A percentile compares a stretch with the other conserved stretches of the same genome.
These are phyloP conservation scores for Psilocybe azurescens DNA, from an alignment of 768 basidiomycete genomes.

Conservation along the genomic window DNA sequence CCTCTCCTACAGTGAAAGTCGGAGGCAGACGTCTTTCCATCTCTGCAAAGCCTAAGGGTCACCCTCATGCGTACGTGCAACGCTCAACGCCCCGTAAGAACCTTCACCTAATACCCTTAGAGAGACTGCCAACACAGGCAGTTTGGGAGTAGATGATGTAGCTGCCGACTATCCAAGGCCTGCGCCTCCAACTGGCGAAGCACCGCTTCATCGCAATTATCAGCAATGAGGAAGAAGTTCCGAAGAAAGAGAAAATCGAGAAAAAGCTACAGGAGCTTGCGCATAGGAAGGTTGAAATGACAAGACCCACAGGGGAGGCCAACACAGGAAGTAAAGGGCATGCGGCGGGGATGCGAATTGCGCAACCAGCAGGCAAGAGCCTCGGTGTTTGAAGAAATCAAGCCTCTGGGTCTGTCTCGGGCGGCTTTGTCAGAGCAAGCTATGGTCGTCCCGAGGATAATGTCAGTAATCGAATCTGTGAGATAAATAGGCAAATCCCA, in stretches of 20 bases:
- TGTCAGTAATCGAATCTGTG: neutral
- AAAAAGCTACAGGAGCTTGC: conserved; percentile 51
- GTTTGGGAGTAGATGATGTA: conserved; percentile 30
- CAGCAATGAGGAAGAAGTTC: conserved; percentile 51
- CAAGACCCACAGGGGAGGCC: conserved; percentile 53
- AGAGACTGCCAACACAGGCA: conserved; percentile 26
- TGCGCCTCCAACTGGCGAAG: conserved; percentile 35
- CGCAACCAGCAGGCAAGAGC: conserved; percentile 54
- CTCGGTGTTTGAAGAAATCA: conserved; percentile 22
- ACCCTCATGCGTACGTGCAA: conserved; percentile 35
- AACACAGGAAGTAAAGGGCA: conserved; percentile 37
- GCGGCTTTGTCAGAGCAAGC: neutral
- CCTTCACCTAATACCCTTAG: neutral
- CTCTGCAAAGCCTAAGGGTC: conserved; percentile 43
- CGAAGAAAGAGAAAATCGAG: conserved; percentile 57
- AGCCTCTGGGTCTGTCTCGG: neutral
- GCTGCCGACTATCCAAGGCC: conserved; percentile 56
- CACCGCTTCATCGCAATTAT: conserved; percentile 24
- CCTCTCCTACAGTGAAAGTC: conserved; percentile 43
- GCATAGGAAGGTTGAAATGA: conserved; percentile 51
- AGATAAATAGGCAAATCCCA: conserved; percentile 1
- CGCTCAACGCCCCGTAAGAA: neutral
- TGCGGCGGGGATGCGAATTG: conserved; percentile 56
- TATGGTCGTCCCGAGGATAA: neutral
- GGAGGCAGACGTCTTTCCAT: conserved; percentile 58